Percentiles rank a stretch among this genome's conserved stretches.
Conservation (phyloP, 2,329 filamentous ascomycete species). For the Claviceps capensis region DNA sequence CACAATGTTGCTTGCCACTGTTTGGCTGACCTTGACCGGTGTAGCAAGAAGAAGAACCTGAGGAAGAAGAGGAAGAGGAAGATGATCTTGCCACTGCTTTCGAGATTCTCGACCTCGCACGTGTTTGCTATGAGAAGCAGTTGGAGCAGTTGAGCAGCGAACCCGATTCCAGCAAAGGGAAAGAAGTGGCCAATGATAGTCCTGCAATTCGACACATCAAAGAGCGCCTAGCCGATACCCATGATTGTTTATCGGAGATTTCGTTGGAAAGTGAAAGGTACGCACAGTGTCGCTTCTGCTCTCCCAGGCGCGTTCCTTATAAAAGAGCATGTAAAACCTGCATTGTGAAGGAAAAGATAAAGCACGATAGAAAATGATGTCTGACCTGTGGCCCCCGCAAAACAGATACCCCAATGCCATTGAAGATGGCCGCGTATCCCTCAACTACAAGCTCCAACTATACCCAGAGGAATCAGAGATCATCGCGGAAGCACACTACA, state of each 20-base stretch:
- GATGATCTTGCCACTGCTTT: conserved; percentile 71
- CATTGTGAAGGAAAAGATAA: not conserved
- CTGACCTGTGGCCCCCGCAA: conserved; percentile 3
- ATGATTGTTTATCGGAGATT: conserved; percentile 89
- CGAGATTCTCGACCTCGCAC: conserved; percentile 71
- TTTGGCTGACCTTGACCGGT: not conserved
- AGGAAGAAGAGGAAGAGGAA: conserved; percentile 34
- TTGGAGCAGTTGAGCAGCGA: conserved; percentile 26
- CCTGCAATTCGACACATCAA: conserved; percentile 48
- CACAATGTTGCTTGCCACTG: too few species aligned
- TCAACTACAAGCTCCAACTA: conserved; percentile 66
- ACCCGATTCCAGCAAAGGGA: conserved; percentile 26
- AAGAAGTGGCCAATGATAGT: conserved; percentile 27
- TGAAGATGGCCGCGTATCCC: conserved; percentile 62
- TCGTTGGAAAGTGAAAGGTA: conserved; percentile 88
- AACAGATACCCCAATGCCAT: conserved; percentile 70
- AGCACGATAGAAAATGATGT: not conserved
- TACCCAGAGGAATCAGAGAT: conserved; percentile 71
- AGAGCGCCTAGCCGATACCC: conserved; percentile 80
- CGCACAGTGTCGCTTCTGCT: conserved; percentile 5
- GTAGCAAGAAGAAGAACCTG: conserved; percentile 25
- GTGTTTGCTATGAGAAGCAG: conserved; percentile 46
- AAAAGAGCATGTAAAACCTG: not conserved
- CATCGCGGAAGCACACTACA: conserved; percentile 90
- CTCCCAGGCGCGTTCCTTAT: too few species aligned